Evolutionary conservation across 768 basidiomycete genomes (phyloP), one percentile per base, ranked within the genome.

Genomic region (Pulveroboletus sp.): DNA sequence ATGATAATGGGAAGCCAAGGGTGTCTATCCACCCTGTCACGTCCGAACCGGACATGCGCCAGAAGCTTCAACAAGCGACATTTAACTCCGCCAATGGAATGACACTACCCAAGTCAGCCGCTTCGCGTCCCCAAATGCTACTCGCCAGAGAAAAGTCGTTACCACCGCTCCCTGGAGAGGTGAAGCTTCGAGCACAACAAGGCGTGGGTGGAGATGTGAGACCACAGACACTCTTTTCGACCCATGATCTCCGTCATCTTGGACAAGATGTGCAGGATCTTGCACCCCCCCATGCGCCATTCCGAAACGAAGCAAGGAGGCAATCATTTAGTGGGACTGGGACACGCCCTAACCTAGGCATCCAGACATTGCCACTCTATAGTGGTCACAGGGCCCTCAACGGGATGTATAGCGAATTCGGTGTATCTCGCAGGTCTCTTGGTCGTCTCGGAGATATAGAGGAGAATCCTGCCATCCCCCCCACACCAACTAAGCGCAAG

Each of bases 301-400:
- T 88, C 75, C 77, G 78, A 36, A 70, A 59, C 16, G 86, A 88
- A 47, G 55, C 58, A 31, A 75, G 89, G 52, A 75, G 89, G 37
- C 89, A 90, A 63, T 92, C 89, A 3, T 90, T 91, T 53, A 73
- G 81, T 34, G 90, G 89, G 16, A 68, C 80, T 19, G 70, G 79
- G 13, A 78, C 82, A 6, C 76, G 76, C 17, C 81, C 86, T 7
- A 77, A 77, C 44, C 61, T 80, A 19, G 71, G 62, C 9, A 56
- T 72, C 20, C 82, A 81, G 56, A 84, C 78, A 10, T 64, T 80
- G 63, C 80, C 81, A 24, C 49, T 55, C 19, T 64, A 58, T 29
- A 62, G 63, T 48, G 68, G 62, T 35, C 65, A 64, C n/a, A 69
- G 64, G 46, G 31, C 41, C 19, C 49, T 69, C 59, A 59, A 64